These are phyloP conservation scores for Pythium phragmitis DNA, from an alignment of 352 stramenopile species.

Conservation along the genomic window DNA sequence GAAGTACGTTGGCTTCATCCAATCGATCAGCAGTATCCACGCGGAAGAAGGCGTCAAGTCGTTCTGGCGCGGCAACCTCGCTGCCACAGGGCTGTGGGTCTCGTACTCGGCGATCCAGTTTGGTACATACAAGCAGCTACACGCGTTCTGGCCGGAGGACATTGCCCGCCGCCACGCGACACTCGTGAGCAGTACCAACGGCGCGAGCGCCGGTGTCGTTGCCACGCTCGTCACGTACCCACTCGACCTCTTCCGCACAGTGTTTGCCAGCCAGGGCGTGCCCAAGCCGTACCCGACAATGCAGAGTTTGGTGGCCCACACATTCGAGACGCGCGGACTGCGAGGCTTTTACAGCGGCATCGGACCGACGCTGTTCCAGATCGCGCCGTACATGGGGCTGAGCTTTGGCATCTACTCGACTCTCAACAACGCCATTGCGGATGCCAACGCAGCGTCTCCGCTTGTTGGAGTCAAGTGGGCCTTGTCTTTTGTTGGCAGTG, in stretches of 20 bases:
- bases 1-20: slow-evolving; percentile 57
- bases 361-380: slow-evolving; percentile 86
- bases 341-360: slow-evolving; percentile 91
- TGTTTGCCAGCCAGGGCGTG: slow-evolving; percentile 90
- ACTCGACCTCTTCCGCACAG: slow-evolving; percentile 93
- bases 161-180: slow-evolving; percentile 25
- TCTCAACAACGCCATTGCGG: slow-evolving; percentile 42
- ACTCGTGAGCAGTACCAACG: slow-evolving; percentile 69
- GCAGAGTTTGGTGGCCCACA: slow-evolving; percentile 64
- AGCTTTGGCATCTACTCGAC: slow-evolving; percentile 93
- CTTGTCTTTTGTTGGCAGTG: slow-evolving; percentile 70
- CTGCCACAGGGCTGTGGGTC: slow-evolving; percentile 75
- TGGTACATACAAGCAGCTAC: slow-evolving; percentile 56
- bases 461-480: slow-evolving; percentile 28
- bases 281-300: slow-evolving; percentile 84
- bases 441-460: slow-evolving; percentile 22
- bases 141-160: slow-evolving; percentile 35
- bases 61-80: slow-evolving; percentile 85
- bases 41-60: slow-evolving; percentile 74
- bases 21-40: slow-evolving; percentile 69
- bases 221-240: slow-evolving; percentile 93
- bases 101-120: slow-evolving; percentile 85
- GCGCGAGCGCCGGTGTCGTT: slow-evolving; percentile 82
- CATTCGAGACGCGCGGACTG: slow-evolving; percentile 68
- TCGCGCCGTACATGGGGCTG: slow-evolving; percentile 95